Evolutionary conservation across 768 basidiomycete species (phyloP).

Genomic region (Mrakia gelida): DNA sequence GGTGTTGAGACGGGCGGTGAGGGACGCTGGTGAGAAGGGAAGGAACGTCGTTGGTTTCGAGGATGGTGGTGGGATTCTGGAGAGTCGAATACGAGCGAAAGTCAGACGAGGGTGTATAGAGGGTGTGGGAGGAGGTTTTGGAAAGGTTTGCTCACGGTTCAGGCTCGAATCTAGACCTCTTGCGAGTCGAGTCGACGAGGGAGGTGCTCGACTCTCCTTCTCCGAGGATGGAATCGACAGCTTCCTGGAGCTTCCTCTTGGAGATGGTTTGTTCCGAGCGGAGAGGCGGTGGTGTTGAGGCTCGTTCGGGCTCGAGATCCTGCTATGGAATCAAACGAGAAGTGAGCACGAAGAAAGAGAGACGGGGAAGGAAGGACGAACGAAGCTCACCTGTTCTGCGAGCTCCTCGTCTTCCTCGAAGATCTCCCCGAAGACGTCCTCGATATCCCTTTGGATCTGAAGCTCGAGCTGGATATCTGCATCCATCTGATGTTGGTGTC

Average conservation of each 20-base stretch:
- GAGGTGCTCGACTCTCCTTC: not conserved
- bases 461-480: conserved; percentile 16
- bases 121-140: not conserved
- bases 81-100: no score
- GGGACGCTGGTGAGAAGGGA: conserved; percentile 7
- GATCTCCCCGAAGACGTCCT: conserved; percentile 18
- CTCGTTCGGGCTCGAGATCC: not conserved
- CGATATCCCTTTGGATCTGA: conserved; percentile 15
- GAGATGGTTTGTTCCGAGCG: conserved; percentile 2
- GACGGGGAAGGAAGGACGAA: not conserved
- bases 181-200: not conserved
- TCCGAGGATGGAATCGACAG: conserved; percentile 6
- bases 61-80: not conserved
- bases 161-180: conserved; percentile 16
- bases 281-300: not conserved
- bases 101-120: not conserved
- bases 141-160: not conserved
- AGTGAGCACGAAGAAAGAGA: not conserved
- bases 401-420: conserved; percentile 13
- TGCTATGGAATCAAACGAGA: no score
- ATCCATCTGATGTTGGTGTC: not conserved
- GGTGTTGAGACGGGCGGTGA: conserved; percentile 9
- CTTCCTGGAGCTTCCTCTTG: conserved; percentile 12
- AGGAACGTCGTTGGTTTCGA: conserved; percentile 1
- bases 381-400: not conserved